Percentiles rank a stretch among this genome's conserved stretches.
Evolutionary conservation across 2,329 filamentous ascomycete genomes (phyloP).

Genomic region (Neofusicoccum cordaticola): DNA sequence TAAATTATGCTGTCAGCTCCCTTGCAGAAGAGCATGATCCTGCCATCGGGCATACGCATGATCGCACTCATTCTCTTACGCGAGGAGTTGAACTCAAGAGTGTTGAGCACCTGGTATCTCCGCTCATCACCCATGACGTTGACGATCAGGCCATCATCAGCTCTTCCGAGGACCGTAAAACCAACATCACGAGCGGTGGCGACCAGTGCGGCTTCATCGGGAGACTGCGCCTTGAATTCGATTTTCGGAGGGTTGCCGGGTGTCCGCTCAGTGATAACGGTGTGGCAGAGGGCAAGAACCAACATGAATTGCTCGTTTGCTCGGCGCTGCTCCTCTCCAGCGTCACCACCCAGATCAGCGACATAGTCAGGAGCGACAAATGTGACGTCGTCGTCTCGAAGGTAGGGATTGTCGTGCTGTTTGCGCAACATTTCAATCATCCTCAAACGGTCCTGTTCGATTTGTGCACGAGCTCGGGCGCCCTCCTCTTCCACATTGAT

Average conservation of each 20-base stretch:
- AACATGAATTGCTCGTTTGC: constrained; percentile 92
- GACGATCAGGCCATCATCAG: constrained; percentile 75
- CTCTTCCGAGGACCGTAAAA: constrained; percentile 83
- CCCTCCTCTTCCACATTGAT: constrained; percentile 81
- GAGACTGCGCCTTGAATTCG: constrained; percentile 94
- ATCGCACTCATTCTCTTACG: constrained; percentile 98
- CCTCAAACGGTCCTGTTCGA: constrained; percentile 69
- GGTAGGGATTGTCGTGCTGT: constrained; percentile 84
- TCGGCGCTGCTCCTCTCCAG: constrained; percentile 70
- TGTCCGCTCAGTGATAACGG: constrained; percentile 84
- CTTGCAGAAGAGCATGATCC: constrained; percentile 92
- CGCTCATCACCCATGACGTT: constrained; percentile 85
- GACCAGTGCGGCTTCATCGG: constrained; percentile 92
- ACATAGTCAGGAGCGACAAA: constrained; percentile 92
- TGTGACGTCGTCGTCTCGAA: constrained; percentile 84
- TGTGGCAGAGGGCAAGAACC: constrained; percentile 90
- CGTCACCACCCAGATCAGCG: constrained; percentile 73
- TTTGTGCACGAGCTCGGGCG: constrained; percentile 69
- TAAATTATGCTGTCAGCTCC: constrained; percentile 98
- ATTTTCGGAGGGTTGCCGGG: constrained; percentile 90
- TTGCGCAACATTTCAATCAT: constrained; percentile 72
- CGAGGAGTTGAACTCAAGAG: constrained; percentile 94
- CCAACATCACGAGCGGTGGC: constrained; percentile 93
- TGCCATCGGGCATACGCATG: constrained; percentile 86
- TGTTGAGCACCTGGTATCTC: constrained; percentile 85